These are phyloP conservation scores for Tolypocladium guangdongense DNA, from an alignment of 2,329 filamentous ascomycete species.

Conservation along the genomic window DNA sequence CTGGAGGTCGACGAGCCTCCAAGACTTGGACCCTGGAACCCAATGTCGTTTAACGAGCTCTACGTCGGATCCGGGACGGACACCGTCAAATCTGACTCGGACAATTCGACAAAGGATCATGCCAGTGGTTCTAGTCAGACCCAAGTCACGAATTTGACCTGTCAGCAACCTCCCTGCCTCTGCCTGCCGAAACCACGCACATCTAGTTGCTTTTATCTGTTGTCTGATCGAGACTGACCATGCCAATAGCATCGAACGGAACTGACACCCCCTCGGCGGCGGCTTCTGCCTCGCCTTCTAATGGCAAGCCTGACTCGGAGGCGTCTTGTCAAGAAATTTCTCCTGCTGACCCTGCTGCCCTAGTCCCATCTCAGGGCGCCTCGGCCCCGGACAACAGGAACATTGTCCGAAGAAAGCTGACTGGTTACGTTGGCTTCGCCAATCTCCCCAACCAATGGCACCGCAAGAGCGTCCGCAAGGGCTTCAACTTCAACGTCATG, in stretches of 20 bases:
- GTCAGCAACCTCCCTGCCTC: constrained; percentile 22
- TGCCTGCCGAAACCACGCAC: constrained; percentile 3
- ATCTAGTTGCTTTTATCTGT: background rate
- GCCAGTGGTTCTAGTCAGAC: background rate
- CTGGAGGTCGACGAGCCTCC: constrained; percentile 39
- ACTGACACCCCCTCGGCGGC: constrained; percentile 31
- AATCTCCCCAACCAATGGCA: constrained; percentile 99
- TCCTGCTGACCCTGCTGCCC: constrained; percentile 22
- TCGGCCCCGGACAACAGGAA: constrained; percentile 69
- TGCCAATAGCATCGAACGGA: constrained; percentile 32
- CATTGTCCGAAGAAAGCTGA: constrained; percentile 96
- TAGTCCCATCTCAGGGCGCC: constrained; percentile 23
- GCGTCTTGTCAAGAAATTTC: constrained; percentile 17
- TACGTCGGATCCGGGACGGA: constrained; percentile 19
- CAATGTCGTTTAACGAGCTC: constrained; percentile 37
- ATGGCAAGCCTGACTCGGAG: constrained; percentile 24
- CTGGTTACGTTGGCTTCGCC: constrained; percentile 96
- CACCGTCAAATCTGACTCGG: constrained; percentile 3
- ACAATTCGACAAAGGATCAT: background rate
- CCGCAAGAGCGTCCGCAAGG: constrained; percentile 99
- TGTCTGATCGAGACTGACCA: constrained; percentile 5
- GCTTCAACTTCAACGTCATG: constrained; percentile 99
- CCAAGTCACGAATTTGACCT: constrained; percentile 10
- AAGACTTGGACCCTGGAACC: constrained; percentile 29
- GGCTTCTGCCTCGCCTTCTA: constrained; percentile 29